These are phyloP conservation scores for Grifola frondosa DNA, from an alignment of 1,284 basidiomycete genomes.

Conservation along the genomic window DNA sequence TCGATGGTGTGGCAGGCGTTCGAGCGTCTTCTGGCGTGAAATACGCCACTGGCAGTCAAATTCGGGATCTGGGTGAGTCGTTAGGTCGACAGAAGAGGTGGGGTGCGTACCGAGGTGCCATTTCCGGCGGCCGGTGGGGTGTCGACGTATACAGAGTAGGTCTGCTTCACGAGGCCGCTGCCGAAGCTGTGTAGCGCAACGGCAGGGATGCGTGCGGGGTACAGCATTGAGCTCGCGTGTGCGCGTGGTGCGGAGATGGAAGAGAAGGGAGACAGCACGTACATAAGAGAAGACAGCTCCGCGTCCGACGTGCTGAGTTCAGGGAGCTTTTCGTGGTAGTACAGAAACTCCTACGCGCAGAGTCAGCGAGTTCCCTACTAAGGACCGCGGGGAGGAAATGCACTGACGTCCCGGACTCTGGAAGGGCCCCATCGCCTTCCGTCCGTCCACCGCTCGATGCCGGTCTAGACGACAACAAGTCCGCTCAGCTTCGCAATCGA, in stretches of 20 bases:
- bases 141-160: constrained; percentile 73
- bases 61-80: constrained; percentile 7
- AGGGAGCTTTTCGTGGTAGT: constrained; percentile 40
- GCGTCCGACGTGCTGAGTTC: constrained; percentile 33
- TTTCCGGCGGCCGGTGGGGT: constrained; percentile 62
- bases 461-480: constrained; percentile 43
- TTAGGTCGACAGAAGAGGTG: not conserved
- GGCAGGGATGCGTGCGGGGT: not conserved
- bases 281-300: constrained; percentile 25
- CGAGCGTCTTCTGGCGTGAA: constrained; percentile 68
- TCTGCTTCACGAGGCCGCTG: constrained; percentile 70
- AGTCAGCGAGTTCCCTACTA: constrained; percentile 8
- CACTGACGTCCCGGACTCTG: constrained; percentile 67
- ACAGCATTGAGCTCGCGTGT: not conserved
- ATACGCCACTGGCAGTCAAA: constrained; percentile 57
- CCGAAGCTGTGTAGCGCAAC: constrained; percentile 26
- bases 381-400: not conserved
- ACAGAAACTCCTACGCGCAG: constrained; percentile 36
- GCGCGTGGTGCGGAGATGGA: not conserved
- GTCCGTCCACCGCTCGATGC: constrained; percentile 69
- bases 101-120: constrained; percentile 71
- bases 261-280: constrained; percentile 11
- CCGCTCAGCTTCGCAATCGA: constrained; percentile 12
- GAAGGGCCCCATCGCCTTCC: constrained; percentile 69
- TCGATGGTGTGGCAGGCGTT: constrained; percentile 65